Evolutionary conservation across 2,329 filamentous ascomycete genomes (phyloP).

Genomic region (Ustilaginoidea virens): DNA sequence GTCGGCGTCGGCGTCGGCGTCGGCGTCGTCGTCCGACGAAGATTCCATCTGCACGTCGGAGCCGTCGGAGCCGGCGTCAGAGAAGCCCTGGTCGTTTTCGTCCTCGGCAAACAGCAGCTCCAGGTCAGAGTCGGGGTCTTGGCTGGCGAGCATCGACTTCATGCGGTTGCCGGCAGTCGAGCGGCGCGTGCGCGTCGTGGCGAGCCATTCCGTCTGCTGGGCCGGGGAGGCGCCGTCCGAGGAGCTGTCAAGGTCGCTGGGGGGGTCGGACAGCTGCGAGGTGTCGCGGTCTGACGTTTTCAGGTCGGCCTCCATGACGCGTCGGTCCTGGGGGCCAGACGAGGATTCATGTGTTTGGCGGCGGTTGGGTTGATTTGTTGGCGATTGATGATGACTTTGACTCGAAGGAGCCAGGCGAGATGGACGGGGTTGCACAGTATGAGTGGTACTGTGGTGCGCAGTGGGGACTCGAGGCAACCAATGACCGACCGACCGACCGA

Average conservation of each 20-base stretch:
- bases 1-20: conserved; percentile 38
- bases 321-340: conserved; percentile 1
- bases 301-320: conserved; percentile 15
- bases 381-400: too few species aligned
- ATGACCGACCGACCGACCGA: too few species aligned
- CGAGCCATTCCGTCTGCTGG: conserved; percentile 48
- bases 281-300: conserved; percentile 18
- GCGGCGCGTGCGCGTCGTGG: conserved; percentile 57
- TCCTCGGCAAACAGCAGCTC: conserved; percentile 63
- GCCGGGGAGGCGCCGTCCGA: conserved; percentile 21
- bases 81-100: conserved; percentile 53
- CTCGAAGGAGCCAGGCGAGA: too few species aligned
- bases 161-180: conserved; percentile 76
- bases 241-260: conserved; percentile 12
- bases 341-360: too few species aligned
- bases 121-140: conserved; percentile 54
- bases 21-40: conserved; percentile 70
- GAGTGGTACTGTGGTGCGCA: too few species aligned
- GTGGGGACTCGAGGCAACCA: too few species aligned
- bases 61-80: conserved; percentile 47
- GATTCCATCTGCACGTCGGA: conserved; percentile 79
- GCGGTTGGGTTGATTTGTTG: too few species aligned
- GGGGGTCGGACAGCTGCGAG: conserved; percentile 14
- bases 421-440: too few species aligned
- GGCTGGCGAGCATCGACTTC: conserved; percentile 60